phyloP scores from a whole-genome alignment of 208 protist species.

The Leishmania turanica region DNA sequence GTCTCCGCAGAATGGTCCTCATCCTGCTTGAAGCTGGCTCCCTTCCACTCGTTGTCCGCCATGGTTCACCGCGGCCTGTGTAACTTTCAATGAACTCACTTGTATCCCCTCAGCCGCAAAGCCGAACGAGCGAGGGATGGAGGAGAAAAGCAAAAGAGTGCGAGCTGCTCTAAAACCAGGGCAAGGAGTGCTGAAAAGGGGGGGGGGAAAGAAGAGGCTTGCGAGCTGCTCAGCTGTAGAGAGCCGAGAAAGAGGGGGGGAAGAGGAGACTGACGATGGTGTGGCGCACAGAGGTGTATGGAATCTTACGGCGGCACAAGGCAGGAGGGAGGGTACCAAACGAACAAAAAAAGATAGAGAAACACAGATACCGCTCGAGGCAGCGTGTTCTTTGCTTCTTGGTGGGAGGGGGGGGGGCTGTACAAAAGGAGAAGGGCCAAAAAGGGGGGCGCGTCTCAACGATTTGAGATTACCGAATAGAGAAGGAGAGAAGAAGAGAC shows the following conservation, averaged over 20 bases:
- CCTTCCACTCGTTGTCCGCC: constrained; percentile 84
- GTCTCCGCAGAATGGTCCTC: constrained; percentile 83
- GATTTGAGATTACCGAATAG: not conserved
- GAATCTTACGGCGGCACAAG: not conserved
- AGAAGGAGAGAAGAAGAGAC: constrained; percentile 1
- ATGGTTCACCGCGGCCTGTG: constrained; percentile 27
- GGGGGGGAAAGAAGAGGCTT: not conserved
- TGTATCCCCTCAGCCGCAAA: not conserved
- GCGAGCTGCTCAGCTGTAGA: not conserved
- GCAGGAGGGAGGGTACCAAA: not conserved
- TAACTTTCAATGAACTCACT: not conserved
- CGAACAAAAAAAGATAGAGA: not conserved
- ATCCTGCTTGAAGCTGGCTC: constrained; percentile 88
- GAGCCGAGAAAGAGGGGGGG: not conserved
- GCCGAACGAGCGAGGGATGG: not conserved
- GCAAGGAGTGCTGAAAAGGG: not conserved
- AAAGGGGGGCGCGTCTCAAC: not conserved
- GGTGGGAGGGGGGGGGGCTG: not conserved
- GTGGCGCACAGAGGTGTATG: constrained; percentile 1
- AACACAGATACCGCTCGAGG: constrained; percentile 3
- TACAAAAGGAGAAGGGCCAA: not conserved
- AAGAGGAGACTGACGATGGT: not conserved
- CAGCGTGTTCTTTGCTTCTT: not conserved
- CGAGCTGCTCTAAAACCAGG: not conserved
- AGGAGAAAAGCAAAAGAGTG: constrained; percentile 2